phyloP scores from a whole-genome alignment of 2,329 filamentous ascomycete species.

The Gyromitra esculenta region DNA sequence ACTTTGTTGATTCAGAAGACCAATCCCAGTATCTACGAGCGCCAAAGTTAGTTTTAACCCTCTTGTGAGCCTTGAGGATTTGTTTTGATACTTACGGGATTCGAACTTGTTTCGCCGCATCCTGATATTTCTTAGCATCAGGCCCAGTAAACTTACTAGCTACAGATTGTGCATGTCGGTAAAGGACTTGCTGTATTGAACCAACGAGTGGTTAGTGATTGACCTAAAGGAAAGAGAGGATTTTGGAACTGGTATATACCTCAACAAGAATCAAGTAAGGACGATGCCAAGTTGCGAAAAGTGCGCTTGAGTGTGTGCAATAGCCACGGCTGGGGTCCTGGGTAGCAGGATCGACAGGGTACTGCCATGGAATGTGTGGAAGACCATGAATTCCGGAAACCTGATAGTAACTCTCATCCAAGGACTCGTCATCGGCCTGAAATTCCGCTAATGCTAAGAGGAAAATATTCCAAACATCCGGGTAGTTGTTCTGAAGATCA shows the following conservation, averaged over 20 bases:
- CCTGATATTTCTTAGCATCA: slow-evolving; percentile 47
- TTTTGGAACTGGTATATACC: slow-evolving; percentile 45
- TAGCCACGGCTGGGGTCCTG: slow-evolving; percentile 55
- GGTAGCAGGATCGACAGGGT: slow-evolving; percentile 20
- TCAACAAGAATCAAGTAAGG: slow-evolving; percentile 58
- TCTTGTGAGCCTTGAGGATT: neutral
- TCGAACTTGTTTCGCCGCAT: slow-evolving; percentile 53
- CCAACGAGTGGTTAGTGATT: slow-evolving; percentile 4
- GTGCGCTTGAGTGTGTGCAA: slow-evolving; percentile 56
- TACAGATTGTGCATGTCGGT: slow-evolving; percentile 39
- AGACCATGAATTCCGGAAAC: slow-evolving; percentile 55
- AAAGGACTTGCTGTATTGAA: slow-evolving; percentile 52
- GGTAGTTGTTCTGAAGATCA: slow-evolving; percentile 31
- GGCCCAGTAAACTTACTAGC: slow-evolving; percentile 48
- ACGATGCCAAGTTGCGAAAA: slow-evolving; percentile 59
- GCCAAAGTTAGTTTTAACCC: neutral
- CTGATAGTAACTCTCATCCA: slow-evolving; percentile 53
- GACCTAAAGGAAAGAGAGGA: no score
- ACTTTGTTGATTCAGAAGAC: slow-evolving; percentile 43
- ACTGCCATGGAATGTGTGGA: slow-evolving; percentile 53
- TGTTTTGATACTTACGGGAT: slow-evolving; percentile 54
- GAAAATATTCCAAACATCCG: slow-evolving; percentile 55
- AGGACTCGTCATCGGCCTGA: slow-evolving; percentile 52
- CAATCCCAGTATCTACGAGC: slow-evolving; percentile 56
- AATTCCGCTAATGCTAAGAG: slow-evolving; percentile 53